Evolutionary conservation across 768 basidiomycete genomes (phyloP), one percentile per base, ranked within the genome.

Genomic region (Naganishia vishniacii): DNA sequence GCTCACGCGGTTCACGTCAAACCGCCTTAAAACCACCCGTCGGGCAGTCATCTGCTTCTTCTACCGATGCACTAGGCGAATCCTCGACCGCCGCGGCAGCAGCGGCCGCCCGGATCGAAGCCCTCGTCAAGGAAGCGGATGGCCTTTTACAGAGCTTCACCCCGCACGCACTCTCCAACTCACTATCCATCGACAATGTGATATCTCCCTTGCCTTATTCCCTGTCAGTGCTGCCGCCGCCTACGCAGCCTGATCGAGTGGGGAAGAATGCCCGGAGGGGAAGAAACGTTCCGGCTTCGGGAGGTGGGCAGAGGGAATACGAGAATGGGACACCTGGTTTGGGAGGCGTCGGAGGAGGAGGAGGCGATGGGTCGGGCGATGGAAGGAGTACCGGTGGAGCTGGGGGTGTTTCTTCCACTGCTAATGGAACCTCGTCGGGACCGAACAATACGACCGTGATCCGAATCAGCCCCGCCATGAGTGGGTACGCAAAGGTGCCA

Each of bases 171-270:
- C 59, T 45, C 11, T 16, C 28, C 23, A 63, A 31, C 7, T 48
- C 65, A 9, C 69, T 74, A 29, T 68, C 69, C 1, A 68, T 66
- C 44, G 73, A 75, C 61, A 75, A 75, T 59, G 75, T 77, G 59
- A 67, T 77, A 45, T 69, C 72, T 16, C 67, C 73, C 20, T 42
- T 66, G 4, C 70, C 73, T 6, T 68, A 66, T 20, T 72, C 71
- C 13, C 67, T 74, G 3, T 65, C 68, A 16, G 65, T 74, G 25
- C 65, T 69, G 28, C 73, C 73, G 12, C 64, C 72, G 1, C 44
- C 63, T 0, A 68, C 60, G 58, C 68, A 44, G 12, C 65, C 53
- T 25, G 56, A 53, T 26, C 37, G 51, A 23, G 60, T 40, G 28
- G 62, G 59, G 7, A 67, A 67, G 59, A 61, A 44, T 18, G 65